Conservation (phyloP, 2,329 filamentous ascomycete genomes). For the Dichotomopilus funicola region DNA sequence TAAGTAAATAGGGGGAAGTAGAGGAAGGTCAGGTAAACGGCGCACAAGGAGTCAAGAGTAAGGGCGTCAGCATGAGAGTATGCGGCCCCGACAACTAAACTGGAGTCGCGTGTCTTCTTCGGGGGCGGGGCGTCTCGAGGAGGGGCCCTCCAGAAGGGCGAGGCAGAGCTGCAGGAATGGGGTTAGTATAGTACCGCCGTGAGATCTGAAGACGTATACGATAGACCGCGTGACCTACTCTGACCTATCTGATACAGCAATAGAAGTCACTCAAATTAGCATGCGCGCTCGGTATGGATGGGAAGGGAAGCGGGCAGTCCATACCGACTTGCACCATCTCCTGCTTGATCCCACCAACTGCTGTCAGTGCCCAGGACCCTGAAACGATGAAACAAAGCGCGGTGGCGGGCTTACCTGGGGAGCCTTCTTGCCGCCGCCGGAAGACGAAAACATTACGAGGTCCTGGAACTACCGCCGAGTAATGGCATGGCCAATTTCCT, state of each 20-base stretch:
- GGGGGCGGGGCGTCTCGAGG: conserved; percentile 44
- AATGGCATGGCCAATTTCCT: conserved; percentile 19
- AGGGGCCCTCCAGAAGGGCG: conserved; percentile 78
- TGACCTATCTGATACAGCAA: conserved; percentile 46
- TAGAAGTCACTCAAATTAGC: conserved; percentile 16
- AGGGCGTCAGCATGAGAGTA: conserved; percentile 96
- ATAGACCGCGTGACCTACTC: conserved; percentile 43
- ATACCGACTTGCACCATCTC: conserved; percentile 99
- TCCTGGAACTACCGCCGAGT: conserved; percentile 4
- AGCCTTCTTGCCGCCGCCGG: conserved; percentile 61
- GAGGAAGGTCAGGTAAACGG: conserved; percentile 8
- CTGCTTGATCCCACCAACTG: conserved; percentile 46
- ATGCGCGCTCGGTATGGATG: background rate
- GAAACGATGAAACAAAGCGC: conserved; percentile 27
- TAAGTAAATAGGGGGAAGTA: conserved; percentile 7
- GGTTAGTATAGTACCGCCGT: conserved; percentile 24
- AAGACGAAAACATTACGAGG: conserved; percentile 56
- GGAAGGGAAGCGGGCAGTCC: conserved; percentile 19
- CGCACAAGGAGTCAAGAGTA: conserved; percentile 75
- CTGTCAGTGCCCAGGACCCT: conserved; percentile 3
- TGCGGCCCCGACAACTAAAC: conserved; percentile 81
- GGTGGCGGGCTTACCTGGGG: conserved; percentile 52
- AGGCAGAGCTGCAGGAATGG: conserved; percentile 59
- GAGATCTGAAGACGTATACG: conserved; percentile 20
- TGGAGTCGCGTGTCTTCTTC: conserved; percentile 56